Percentiles rank a stretch among this genome's conserved stretches.
Evolutionary conservation across 768 basidiomycete species (phyloP).

Genomic region (Pholiota molesta): DNA sequence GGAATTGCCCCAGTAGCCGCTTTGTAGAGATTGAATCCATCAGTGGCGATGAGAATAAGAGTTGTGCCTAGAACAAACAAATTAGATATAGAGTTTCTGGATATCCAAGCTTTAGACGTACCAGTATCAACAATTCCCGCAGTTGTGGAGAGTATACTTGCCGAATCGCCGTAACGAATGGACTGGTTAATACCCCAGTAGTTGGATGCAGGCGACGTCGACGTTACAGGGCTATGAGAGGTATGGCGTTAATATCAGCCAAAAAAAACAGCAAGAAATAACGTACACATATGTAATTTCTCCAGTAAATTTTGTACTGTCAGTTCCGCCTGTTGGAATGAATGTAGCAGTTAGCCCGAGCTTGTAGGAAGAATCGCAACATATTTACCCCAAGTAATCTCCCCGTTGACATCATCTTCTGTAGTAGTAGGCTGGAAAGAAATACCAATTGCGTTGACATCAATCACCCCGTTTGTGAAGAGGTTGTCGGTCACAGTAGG

Average conservation of each 20-base stretch:
- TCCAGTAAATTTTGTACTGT: background rate
- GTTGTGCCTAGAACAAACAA: background rate
- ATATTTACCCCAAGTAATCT: slow-evolving; percentile 46
- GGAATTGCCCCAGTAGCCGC: background rate
- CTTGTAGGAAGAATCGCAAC: background rate
- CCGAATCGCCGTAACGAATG: background rate
- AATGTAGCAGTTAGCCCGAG: background rate
- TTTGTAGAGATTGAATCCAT: background rate
- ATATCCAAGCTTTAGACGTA: background rate
- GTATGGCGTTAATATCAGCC: background rate
- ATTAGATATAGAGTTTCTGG: background rate
- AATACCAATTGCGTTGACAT: slow-evolving; percentile 44
- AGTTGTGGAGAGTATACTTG: background rate
- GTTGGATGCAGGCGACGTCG: background rate
- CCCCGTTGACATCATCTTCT: slow-evolving; percentile 42
- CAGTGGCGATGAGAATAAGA: background rate
- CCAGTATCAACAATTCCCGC: slow-evolving; percentile 5
- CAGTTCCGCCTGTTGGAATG: background rate
- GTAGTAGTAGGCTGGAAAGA: slow-evolving; percentile 54
- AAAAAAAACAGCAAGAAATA: background rate
- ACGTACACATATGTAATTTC: background rate
- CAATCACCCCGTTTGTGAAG: slow-evolving; percentile 40
- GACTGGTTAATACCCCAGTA: slow-evolving; percentile 5
- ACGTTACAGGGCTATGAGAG: background rate
- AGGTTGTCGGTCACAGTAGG: slow-evolving; percentile 63